Base-by-base conservation (phyloP, 805 yeast species). In the Candida mattraensis region DNA sequence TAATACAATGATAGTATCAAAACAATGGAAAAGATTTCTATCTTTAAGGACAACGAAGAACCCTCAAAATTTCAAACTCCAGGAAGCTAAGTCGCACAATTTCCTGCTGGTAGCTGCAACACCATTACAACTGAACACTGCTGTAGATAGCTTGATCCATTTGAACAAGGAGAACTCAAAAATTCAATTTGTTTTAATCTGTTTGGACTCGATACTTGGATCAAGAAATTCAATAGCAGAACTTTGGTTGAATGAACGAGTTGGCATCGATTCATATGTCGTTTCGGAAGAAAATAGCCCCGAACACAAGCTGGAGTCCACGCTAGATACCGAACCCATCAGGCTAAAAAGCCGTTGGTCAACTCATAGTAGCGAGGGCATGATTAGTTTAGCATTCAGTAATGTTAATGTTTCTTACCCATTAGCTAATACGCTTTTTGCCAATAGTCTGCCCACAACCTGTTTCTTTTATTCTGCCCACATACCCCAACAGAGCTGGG, bases 51-150 rank as follows among this genome's bases (percentile, higher is more conserved):
- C 60, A n/a, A 44, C 48, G 5, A 21, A 46, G 6, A 45, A 56
- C 26, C 61, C 63, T 6, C 18, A 17, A 10, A 10, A 15, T 10
- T 18, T 34, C 16, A 5, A 10, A 12, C 25, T 44, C 5, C 30
- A 20, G 14, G 24, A 24, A n/a, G 30, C 50, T 2, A 10, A 16
- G 8, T 13, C 27, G 9, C 48, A 44, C 23, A 33, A 40, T 15
- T 48, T 62, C 3, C 33, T 60, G 8, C 29, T 60, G 9, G 11
- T 60, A 11, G 30, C 53, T 7, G 41, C 63, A 6, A 60, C 65
- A 2, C 64, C 64, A 6, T 33, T 46, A 4, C 58, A 54, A 27
- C 26, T 60, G 22, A 47, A 43, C 23, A 35, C 35, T 5, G 27
- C 48, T 1, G 40, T 56, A 6, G 37, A 39, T 15, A 33, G 31